Percentiles rank a stretch among this genome's conserved stretches.
Conservation (phyloP, 768 basidiomycete species). For the Artomyces pyxidatus region DNA sequence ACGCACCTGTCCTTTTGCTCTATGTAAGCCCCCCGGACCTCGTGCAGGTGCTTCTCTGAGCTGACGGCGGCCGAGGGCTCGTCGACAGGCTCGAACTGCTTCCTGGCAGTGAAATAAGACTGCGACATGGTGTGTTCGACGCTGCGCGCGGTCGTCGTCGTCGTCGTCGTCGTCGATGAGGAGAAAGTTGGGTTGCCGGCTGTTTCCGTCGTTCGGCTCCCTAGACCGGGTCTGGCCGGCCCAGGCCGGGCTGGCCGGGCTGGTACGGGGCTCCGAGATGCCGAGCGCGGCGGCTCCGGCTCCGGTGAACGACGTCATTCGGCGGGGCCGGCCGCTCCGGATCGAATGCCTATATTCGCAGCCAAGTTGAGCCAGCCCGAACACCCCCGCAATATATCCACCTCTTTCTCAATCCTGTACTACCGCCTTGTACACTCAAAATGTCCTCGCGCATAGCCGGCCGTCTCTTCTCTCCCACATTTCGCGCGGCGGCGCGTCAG, state of each 20-base stretch:
- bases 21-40: slow-evolving; percentile 8
- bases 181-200: neutral
- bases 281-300: neutral
- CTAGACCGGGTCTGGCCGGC: too few species aligned
- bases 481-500: slow-evolving; percentile 4
- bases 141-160: neutral
- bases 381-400: too few species aligned
- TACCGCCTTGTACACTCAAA: neutral
- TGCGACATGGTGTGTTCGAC: neutral
- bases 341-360: slow-evolving; percentile 20
- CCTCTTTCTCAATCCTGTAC: neutral
- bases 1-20: slow-evolving; percentile 13
- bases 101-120: slow-evolving; percentile 2
- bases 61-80: neutral
- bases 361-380: neutral
- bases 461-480: slow-evolving; percentile 2
- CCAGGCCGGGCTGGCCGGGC: too few species aligned
- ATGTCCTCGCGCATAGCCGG: slow-evolving; percentile 8
- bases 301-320: neutral
- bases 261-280: neutral
- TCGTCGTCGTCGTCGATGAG: slow-evolving; percentile 1
- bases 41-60: neutral
- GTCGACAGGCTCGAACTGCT: neutral
- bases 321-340: neutral
- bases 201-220: too few species aligned